A percentile compares a stretch with the other conserved stretches of the same genome.
These are phyloP conservation scores for Podaxis rugospora DNA, from an alignment of 768 basidiomycete genomes.

Conservation along the genomic window DNA sequence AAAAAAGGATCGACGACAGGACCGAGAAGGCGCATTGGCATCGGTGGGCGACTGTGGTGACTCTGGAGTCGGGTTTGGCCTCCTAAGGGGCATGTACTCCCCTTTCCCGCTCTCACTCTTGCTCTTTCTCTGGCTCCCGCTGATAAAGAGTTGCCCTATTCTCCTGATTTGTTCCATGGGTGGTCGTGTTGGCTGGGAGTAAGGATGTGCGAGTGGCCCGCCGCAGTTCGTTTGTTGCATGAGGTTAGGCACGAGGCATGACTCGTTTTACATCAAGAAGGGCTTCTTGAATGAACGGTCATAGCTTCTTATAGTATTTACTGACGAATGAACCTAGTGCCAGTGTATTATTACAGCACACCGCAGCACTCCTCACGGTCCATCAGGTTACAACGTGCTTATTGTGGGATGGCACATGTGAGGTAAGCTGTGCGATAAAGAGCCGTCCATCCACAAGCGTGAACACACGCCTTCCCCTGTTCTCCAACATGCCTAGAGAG, in stretches of 20 bases:
- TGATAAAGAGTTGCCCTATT: background rate
- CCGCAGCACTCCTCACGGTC: background rate
- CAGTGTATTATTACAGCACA: background rate
- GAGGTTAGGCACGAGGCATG: background rate
- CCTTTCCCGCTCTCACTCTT: background rate
- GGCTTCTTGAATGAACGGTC: background rate
- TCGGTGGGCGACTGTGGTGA: background rate
- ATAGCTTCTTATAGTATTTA: background rate
- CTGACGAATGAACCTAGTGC: background rate
- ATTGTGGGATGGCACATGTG: background rate
- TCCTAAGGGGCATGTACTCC: background rate
- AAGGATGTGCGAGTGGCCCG: background rate
- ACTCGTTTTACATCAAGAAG: background rate
- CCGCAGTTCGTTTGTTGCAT: background rate
- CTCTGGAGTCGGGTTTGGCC: background rate
- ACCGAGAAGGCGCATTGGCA: background rate
- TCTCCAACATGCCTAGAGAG: background rate
- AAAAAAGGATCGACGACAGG: background rate
- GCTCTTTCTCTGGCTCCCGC: background rate
- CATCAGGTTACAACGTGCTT: background rate
- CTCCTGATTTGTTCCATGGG: background rate
- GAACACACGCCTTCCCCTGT: background rate
- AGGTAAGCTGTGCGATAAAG: background rate
- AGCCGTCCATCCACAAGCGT: background rate
- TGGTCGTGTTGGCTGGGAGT: background rate